Conservation (phyloP, 345 rosid genomes). For the Salix udensis region DNA sequence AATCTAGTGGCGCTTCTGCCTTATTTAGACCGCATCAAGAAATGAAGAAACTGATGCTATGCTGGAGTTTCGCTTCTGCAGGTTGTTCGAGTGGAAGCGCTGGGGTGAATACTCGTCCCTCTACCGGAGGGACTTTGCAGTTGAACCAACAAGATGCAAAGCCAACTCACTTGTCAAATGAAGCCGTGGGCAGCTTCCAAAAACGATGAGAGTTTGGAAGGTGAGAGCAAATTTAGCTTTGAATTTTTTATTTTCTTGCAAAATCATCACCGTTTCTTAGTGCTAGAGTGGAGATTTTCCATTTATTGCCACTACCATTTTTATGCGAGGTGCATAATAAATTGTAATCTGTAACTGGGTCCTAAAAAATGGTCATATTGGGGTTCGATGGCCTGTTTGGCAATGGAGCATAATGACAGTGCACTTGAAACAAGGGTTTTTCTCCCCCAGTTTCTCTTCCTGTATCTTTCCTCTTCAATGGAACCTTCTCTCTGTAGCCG, state of each 20-base stretch:
- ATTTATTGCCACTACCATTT: too few relatives aligned
- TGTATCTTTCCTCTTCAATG: too few relatives aligned
- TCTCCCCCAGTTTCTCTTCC: too few relatives aligned
- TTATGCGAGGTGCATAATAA: too few relatives aligned
- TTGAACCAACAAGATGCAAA: background rate
- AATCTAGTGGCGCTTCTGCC: background rate
- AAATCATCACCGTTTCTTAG: background rate
- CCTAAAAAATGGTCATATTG: too few relatives aligned
- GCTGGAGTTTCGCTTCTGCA: slow-evolving; percentile 1
- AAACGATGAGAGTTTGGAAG: background rate
- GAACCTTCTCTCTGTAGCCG: too few relatives aligned
- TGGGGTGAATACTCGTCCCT: background rate
- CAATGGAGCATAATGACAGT: too few relatives aligned
- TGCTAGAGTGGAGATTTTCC: background rate
- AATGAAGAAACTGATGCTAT: background rate
- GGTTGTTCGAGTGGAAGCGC: slow-evolving; percentile 8
- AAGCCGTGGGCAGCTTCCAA: background rate
- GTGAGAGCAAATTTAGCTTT: background rate
- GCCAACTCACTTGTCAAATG: slow-evolving; percentile 10
- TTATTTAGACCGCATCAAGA: background rate
- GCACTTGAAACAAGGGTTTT: too few relatives aligned
- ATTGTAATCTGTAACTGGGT: too few relatives aligned
- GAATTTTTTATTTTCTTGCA: background rate
- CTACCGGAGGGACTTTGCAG: background rate
- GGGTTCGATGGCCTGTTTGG: too few relatives aligned